A percentile compares a stretch with the other conserved stretches of the same genome.
These are phyloP conservation scores for Volvox reticuliferus DNA, from an alignment of 139 green algal species.

Conservation along the genomic window DNA sequence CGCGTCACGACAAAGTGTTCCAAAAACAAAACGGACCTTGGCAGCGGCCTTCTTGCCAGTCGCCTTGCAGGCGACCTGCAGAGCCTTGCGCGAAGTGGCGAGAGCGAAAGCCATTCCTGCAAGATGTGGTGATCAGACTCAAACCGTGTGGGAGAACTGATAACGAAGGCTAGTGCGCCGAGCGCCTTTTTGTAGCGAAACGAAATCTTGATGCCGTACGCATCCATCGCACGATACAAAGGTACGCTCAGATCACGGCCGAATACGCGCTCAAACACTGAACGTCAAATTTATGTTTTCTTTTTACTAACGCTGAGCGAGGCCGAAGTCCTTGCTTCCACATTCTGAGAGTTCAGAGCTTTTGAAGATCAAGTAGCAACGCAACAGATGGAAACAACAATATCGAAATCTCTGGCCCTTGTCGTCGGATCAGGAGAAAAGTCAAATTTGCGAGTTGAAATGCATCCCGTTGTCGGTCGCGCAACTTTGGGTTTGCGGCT, in stretches of 20 bases:
- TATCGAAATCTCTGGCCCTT: too few relatives aligned
- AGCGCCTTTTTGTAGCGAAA: background rate
- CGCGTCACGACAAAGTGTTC: background rate
- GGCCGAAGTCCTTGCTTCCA: background rate
- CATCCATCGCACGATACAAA: too few relatives aligned
- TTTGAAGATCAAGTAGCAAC: background rate
- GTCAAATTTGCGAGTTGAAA: too few relatives aligned
- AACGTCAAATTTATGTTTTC: background rate
- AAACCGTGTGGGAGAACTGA: background rate
- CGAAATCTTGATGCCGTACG: background rate
- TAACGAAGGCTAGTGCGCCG: background rate
- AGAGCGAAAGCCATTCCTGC: slow-evolving; percentile 40
- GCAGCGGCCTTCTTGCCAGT: slow-evolving; percentile 35
- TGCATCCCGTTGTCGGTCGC: too few relatives aligned
- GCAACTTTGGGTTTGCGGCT: too few relatives aligned
- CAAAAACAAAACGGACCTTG: background rate
- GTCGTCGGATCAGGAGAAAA: too few relatives aligned
- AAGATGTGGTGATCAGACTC: slow-evolving; percentile 5
- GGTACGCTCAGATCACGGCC: background rate
- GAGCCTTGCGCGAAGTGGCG: slow-evolving; percentile 26
- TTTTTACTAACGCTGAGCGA: background rate
- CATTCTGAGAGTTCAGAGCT: background rate
- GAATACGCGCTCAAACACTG: background rate
- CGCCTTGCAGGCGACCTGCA: slow-evolving; percentile 35
- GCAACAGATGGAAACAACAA: too few relatives aligned